These are phyloP conservation scores for Fusarium pseudograminearum DNA, from an alignment of 2,329 filamentous ascomycete species.

Conservation along the genomic window DNA sequence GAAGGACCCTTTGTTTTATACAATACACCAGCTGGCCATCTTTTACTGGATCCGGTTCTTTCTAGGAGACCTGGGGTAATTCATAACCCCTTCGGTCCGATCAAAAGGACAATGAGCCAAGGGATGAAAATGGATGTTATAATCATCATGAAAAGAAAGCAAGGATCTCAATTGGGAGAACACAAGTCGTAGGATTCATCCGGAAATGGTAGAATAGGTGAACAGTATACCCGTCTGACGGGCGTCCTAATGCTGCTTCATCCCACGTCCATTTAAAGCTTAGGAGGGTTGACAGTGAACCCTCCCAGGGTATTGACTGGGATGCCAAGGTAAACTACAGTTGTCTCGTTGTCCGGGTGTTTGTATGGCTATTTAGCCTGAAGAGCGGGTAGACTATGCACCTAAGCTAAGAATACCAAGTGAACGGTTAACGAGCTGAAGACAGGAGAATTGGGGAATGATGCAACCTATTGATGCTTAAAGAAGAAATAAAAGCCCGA, in stretches of 20 bases:
- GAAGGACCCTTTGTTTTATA: background rate
- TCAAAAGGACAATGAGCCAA: background rate
- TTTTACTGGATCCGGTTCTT: background rate
- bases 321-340: constrained; percentile 16
- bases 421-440: constrained; percentile 26
- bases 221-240: constrained; percentile 1
- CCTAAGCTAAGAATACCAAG: constrained; percentile 8
- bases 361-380: constrained; percentile 19
- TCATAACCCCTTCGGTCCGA: constrained; percentile 2
- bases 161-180: background rate
- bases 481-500: background rate
- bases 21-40: background rate
- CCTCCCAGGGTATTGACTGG: constrained; percentile 12
- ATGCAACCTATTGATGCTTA: constrained; percentile 9
- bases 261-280: constrained; percentile 8
- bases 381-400: constrained; percentile 14
- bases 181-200: constrained; percentile 16
- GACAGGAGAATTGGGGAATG: constrained; percentile 1
- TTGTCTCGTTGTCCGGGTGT: background rate
- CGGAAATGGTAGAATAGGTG: constrained; percentile 6
- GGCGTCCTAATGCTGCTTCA: background rate
- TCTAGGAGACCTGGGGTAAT: background rate
- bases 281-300: constrained; percentile 29
- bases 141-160: background rate
- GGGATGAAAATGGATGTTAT: background rate